A percentile compares a stretch with the other conserved stretches of the same genome.
Evolutionary conservation across 1,284 basidiomycete species (phyloP).

Genomic region (Leccinum griseonigrum): DNA sequence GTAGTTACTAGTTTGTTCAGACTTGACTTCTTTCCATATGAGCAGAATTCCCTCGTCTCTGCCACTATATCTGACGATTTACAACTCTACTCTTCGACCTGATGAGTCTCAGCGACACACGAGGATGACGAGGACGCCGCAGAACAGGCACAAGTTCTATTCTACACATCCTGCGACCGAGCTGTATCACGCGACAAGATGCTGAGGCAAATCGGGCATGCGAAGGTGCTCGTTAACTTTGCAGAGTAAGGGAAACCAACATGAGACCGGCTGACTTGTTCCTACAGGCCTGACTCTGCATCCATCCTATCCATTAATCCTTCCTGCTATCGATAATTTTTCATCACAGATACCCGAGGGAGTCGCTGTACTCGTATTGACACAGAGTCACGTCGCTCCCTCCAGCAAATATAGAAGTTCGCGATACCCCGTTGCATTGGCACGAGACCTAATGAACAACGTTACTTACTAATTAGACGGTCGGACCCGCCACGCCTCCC

Average conservation of each 20-base stretch:
- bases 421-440: conserved; percentile 30
- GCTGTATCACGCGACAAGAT: conserved; percentile 80
- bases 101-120: conserved; percentile 33
- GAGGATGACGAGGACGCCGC: conserved; percentile 82
- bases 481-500: conserved; percentile 11
- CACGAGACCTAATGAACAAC: conserved; percentile 32
- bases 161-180: conserved; percentile 80
- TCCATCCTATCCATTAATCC: conserved; percentile 48
- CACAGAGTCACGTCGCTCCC: conserved; percentile 56
- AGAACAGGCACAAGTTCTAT: conserved; percentile 82
- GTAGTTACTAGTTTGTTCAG: not conserved
- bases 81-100: conserved; percentile 72
- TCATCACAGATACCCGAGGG: conserved; percentile 41
- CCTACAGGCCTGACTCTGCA: conserved; percentile 58
- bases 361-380: conserved; percentile 48
- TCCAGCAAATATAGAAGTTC: conserved; percentile 44
- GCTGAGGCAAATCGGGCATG: conserved; percentile 80
- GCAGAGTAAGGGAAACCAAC: conserved; percentile 55
- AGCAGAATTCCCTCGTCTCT: conserved; percentile 66
- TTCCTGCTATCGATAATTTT: conserved; percentile 50
- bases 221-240: conserved; percentile 82
- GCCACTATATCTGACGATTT: conserved; percentile 71
- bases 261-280: conserved; percentile 8
- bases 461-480: conserved; percentile 15
- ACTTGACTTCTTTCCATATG: conserved; percentile 40